These are phyloP conservation scores for Ceratobasidium papillatum DNA, from an alignment of 1,284 basidiomycete genomes.

Conservation along the genomic window DNA sequence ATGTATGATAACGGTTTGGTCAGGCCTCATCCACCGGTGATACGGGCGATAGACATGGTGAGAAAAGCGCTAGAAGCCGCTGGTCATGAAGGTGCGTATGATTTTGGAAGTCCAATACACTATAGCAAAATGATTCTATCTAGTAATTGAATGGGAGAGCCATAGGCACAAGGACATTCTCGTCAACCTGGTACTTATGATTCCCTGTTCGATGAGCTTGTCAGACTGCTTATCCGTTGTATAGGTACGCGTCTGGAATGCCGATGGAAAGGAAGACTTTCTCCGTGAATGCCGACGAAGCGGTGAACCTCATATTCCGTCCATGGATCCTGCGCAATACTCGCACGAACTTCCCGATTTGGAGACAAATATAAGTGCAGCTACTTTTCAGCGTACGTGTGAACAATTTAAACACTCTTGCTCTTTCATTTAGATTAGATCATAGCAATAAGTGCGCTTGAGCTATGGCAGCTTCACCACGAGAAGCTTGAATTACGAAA, in stretches of 20 bases:
- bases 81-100: constrained; percentile 67
- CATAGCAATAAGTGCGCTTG: constrained; percentile 54
- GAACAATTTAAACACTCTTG: constrained; percentile 35
- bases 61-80: constrained; percentile 67
- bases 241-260: no score
- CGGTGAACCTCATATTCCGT: constrained; percentile 62
- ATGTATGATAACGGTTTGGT: constrained; percentile 69
- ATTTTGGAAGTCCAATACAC: no score
- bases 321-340: constrained; percentile 55
- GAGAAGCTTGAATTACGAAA: constrained; percentile 58
- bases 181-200: constrained; percentile 34
- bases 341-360: constrained; percentile 25
- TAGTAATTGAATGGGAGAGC: constrained; percentile 54
- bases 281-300: constrained; percentile 47
- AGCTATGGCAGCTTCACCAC: constrained; percentile 66
- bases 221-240: constrained; percentile 41
- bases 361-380: constrained; percentile 10
- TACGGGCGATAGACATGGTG: constrained; percentile 66
- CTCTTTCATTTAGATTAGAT: background rate
- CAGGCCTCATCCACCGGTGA: constrained; percentile 75
- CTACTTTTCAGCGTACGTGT: constrained; percentile 22
- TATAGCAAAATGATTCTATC: no score
- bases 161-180: constrained; percentile 42
- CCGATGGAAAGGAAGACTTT: constrained; percentile 46
- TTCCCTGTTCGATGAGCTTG: no score